Conservation (phyloP, 805 yeast species). For the Yarrowia divulgata region DNA sequence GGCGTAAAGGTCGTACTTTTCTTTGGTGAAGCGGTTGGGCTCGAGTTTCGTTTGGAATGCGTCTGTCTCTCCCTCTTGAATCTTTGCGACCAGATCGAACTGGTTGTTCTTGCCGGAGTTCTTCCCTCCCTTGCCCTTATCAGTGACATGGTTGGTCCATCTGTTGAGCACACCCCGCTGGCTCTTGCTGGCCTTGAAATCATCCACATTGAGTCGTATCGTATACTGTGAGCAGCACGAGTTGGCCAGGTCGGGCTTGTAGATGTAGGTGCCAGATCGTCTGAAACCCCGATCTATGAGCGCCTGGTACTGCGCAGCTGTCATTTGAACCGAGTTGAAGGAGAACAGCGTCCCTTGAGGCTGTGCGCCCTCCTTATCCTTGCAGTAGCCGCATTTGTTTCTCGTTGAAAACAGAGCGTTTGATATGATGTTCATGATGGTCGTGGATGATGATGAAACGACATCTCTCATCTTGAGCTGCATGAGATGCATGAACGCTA, state of each 20-base stretch:
- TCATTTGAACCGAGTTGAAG: conserved; percentile 13
- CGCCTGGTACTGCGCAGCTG: conserved; percentile 20
- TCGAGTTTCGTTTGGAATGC: conserved; percentile 53
- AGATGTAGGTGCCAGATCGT: conserved; percentile 75
- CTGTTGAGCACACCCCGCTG: conserved; percentile 70
- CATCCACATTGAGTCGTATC: conserved; percentile 64
- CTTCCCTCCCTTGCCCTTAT: conserved; percentile 41
- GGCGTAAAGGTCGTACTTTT: conserved; percentile 60
- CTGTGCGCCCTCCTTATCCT: conserved; percentile 15
- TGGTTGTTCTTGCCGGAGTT: conserved; percentile 41
- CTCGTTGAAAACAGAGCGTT: conserved; percentile 17
- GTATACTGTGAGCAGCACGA: conserved; percentile 84
- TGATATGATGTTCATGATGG: conserved; percentile 29
- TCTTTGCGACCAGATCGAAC: conserved; percentile 50
- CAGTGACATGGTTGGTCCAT: conserved; percentile 52
- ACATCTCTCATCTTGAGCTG: not conserved
- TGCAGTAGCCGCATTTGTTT: conserved; percentile 34
- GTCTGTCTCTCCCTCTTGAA: conserved; percentile 53
- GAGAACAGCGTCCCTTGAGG: conserved; percentile 20
- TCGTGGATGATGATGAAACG: not conserved
- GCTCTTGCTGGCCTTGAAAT: conserved; percentile 65
- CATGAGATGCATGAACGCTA: conserved; percentile 5
- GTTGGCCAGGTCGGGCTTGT: conserved; percentile 69
- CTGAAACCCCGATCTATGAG: conserved; percentile 67
- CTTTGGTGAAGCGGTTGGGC: conserved; percentile 59